These are phyloP conservation scores for Solanum pinnatisectum DNA, from an alignment of 257 asterid species.

Conservation along the genomic window DNA sequence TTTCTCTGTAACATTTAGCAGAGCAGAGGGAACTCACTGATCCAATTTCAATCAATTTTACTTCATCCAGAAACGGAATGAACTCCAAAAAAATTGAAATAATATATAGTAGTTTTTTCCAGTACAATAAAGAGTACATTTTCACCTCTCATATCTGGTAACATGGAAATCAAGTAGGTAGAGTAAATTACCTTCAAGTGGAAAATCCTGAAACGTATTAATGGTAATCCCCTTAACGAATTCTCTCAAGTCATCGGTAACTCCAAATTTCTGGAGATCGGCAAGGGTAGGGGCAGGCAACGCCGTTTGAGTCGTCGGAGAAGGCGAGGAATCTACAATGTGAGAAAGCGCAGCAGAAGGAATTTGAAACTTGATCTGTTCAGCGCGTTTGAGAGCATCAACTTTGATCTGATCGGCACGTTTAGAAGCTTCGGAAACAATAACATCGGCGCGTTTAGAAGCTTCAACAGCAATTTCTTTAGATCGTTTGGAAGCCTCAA, in stretches of 20 bases:
- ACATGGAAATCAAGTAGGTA: neutral
- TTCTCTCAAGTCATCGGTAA: slow-evolving; percentile 74
- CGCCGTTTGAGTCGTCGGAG: slow-evolving; percentile 1
- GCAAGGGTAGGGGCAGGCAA: slow-evolving; percentile 3
- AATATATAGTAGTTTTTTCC: neutral
- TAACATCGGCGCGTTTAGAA: slow-evolving; percentile 54
- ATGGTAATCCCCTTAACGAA: slow-evolving; percentile 63
- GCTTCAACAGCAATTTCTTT: slow-evolving; percentile 53
- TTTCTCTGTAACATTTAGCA: neutral
- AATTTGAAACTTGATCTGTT: slow-evolving; percentile 82
- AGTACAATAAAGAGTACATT: no score
- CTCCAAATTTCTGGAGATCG: slow-evolving; percentile 71
- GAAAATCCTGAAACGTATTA: slow-evolving; percentile 77
- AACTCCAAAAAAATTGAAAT: neutral
- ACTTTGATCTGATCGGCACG: neutral
- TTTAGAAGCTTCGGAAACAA: neutral
- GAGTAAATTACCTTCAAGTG: slow-evolving; percentile 45
- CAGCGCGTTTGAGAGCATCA: neutral
- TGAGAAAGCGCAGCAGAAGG: slow-evolving; percentile 46
- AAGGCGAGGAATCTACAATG: slow-evolving; percentile 43
- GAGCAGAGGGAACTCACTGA: neutral
- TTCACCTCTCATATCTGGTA: no score
- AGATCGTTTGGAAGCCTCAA: slow-evolving; percentile 67
- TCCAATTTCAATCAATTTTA: neutral
- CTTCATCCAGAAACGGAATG: neutral